Conservation (phyloP, 1,139 yeast genomes). For the Insectozyma bohioensis region DNA sequence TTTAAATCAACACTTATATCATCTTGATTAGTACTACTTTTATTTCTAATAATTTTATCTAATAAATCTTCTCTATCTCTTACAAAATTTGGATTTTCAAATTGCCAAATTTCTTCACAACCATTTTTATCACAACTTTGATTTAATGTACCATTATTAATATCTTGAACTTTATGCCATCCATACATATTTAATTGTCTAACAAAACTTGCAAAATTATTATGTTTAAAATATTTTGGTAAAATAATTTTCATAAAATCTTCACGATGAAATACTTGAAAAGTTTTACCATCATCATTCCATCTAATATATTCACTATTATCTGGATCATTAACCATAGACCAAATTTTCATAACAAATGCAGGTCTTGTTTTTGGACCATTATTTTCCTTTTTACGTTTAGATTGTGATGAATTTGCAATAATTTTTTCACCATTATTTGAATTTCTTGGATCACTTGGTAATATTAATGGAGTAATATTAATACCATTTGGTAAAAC, state of each 20-base stretch:
- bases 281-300: conserved; percentile 82
- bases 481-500: conserved; percentile 27
- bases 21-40: conserved; percentile 38
- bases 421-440: conserved; percentile 9
- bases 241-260: conserved; percentile 79
- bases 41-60: conserved; percentile 63
- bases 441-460: conserved; percentile 11
- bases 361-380: conserved; percentile 64
- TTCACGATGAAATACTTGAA: conserved; percentile 83
- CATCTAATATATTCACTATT: conserved; percentile 76
- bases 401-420: conserved; percentile 8
- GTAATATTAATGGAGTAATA: conserved; percentile 12
- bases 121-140: conserved; percentile 48
- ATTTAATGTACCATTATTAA: conserved; percentile 62
- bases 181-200: conserved; percentile 97
- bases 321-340: conserved; percentile 81
- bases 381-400: conserved; percentile 32
- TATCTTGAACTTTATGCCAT: conserved; percentile 92
- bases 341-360: conserved; percentile 90
- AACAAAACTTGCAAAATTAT: conserved; percentile 91
- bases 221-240: conserved; percentile 90
- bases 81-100: conserved; percentile 77
- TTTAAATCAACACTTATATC: conserved; percentile 18
- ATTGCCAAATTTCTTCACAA: conserved; percentile 61
- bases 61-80: conserved; percentile 70